Evolutionary conservation across 1,284 basidiomycete genomes (phyloP).

Genomic region (Fistulinella cinereoalba): DNA sequence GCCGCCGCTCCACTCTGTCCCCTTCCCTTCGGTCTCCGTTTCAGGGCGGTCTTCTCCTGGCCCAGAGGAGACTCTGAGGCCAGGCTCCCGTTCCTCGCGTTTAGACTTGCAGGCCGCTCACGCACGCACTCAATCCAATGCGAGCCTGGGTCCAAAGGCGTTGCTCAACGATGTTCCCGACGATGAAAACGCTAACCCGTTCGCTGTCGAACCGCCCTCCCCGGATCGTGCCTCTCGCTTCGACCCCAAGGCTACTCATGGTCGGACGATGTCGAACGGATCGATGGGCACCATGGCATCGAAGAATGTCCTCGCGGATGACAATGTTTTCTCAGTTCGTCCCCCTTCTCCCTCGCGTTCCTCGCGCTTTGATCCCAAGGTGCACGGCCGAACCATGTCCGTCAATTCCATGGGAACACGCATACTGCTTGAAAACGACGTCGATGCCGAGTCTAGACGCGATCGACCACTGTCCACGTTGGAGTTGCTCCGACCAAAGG

Average conservation of each 20-base stretch:
- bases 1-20: constrained; percentile 50
- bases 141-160: constrained; percentile 46
- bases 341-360: constrained; percentile 56
- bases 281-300: constrained; percentile 38
- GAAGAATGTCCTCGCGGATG: constrained; percentile 38
- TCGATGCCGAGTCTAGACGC: constrained; percentile 40
- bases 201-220: constrained; percentile 32
- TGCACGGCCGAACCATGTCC: constrained; percentile 60
- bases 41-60: constrained; percentile 46
- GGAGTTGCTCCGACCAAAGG: constrained; percentile 75
- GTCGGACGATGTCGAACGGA: constrained; percentile 39
- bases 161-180: constrained; percentile 36
- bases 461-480: constrained; percentile 65
- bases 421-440: constrained; percentile 58
- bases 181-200: constrained; percentile 24
- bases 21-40: constrained; percentile 59
- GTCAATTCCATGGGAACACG: constrained; percentile 64
- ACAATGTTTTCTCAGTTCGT: constrained; percentile 60
- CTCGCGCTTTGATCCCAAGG: constrained; percentile 73
- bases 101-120: constrained; percentile 33
- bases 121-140: constrained; percentile 45
- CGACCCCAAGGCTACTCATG: constrained; percentile 38
- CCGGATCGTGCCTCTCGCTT: constrained; percentile 39
- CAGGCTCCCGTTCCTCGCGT: constrained; percentile 32
- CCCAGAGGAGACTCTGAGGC: constrained; percentile 34